Evolutionary conservation across 129 eudicot species (phyloP), one percentile per base, ranked within the genome.

Genomic region (Pittosporum tobira): DNA sequence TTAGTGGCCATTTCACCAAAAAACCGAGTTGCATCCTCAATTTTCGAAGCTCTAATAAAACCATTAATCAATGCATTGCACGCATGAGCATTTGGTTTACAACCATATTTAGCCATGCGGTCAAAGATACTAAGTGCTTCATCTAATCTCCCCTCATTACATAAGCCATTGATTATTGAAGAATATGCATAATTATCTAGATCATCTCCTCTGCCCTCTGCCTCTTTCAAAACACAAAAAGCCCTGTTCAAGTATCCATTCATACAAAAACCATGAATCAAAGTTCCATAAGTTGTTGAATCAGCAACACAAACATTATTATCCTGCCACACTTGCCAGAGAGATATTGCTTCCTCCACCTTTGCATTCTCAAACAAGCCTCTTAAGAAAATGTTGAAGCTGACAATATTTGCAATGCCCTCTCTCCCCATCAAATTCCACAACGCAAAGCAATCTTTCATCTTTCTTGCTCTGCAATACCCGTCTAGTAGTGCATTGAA

Each of bases 251-350:
- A 15, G 48, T 77, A 77, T 57, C 89, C 85, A 59, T 86, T 80
- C 51, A 75, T 67, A 71, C 95, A 86, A 53, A 90, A 71, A 1
- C 98, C 98, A 50, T 90, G 84, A 59, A 90, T 75, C 71, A 90
- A 45, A 57, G 74, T 74, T 12, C 85, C 94, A 25, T 68, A 83
- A 48, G 87, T 78, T 50, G 71, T 78, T 13, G 87, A 76, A 69
- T 76, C 87, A 25, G 79, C 75, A 54, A 38, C 47, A 54, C 12
- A 68, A 44, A 64, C 44, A 36, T 68, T 66, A 58, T 76, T 71
- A 28, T 78, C 71, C 12, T 54, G 71, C 58, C 81, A 53, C 31
- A 23, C 63, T 71, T 85, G 73, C 94, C 86, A 86, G 5, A 83
- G 25, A 18, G 82, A 67, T 44, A 80, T 56, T 3, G 79, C 94